These are phyloP conservation scores for Nakazawaea pomicola DNA, from an alignment of 805 yeast genomes.

Conservation along the genomic window DNA sequence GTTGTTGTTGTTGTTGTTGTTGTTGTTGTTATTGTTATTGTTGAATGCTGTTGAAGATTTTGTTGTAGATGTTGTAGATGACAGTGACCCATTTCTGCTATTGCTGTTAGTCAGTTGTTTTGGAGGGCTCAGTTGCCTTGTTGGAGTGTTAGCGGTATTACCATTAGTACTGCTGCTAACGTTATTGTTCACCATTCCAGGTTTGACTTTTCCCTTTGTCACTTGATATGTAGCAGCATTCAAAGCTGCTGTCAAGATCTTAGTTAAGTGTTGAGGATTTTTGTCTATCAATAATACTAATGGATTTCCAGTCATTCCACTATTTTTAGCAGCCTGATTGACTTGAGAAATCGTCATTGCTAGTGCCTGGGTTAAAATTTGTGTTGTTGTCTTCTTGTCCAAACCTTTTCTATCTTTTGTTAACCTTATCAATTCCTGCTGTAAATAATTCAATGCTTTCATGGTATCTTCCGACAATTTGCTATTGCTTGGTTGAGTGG, in stretches of 20 bases:
- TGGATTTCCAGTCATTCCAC: slow-evolving; percentile 76
- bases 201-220: slow-evolving; percentile 47
- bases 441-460: slow-evolving; percentile 75
- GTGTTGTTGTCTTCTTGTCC: slow-evolving; percentile 79
- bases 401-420: slow-evolving; percentile 74
- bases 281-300: slow-evolving; percentile 72
- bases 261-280: slow-evolving; percentile 76
- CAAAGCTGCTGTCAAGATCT: slow-evolving; percentile 73
- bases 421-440: slow-evolving; percentile 76
- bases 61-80: background rate
- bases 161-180: background rate
- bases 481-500: slow-evolving; percentile 14
- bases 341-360: slow-evolving; percentile 92
- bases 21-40: slow-evolving; percentile 21
- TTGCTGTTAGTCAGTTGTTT: too few species aligned
- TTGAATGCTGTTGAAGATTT: slow-evolving; percentile 17
- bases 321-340: slow-evolving; percentile 80
- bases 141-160: slow-evolving; percentile 16
- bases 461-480: slow-evolving; percentile 54
- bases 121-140: slow-evolving; percentile 14
- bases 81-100: background rate
- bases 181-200: slow-evolving; percentile 13
- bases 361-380: slow-evolving; percentile 80
- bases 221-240: slow-evolving; percentile 68
- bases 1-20: slow-evolving; percentile 12